Conservation (phyloP, 352 stramenopile genomes). For the Globisporangium cylindrosporum region DNA sequence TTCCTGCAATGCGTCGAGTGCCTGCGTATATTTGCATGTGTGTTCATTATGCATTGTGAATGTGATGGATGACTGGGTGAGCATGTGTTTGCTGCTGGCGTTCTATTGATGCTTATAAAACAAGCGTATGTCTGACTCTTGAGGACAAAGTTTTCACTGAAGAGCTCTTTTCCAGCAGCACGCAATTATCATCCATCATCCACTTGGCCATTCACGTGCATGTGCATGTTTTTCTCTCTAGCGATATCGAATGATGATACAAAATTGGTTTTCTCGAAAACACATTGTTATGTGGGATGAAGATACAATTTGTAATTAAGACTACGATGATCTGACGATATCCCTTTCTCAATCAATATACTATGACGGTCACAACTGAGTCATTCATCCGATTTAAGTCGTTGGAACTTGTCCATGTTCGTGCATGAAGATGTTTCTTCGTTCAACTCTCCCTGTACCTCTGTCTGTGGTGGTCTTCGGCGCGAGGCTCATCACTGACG, state of each 20-base stretch:
- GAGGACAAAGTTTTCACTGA: constrained; percentile 62
- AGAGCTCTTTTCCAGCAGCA: constrained; percentile 25
- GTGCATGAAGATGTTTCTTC: too few relatives aligned
- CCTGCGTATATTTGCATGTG: constrained; percentile 9
- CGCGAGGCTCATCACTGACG: too few relatives aligned
- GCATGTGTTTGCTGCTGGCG: constrained; percentile 5
- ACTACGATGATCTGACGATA: constrained; percentile 89
- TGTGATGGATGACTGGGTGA: constrained; percentile 5
- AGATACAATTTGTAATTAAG: constrained; percentile 62
- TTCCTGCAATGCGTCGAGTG: neutral
- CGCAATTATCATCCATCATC: neutral
- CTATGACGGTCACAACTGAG: too few relatives aligned
- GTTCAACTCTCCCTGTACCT: too few relatives aligned
- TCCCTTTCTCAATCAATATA: neutral
- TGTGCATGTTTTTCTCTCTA: neutral
- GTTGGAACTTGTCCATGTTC: too few relatives aligned
- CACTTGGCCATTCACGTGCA: neutral
- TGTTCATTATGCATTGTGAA: constrained; percentile 1
- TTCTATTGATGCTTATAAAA: constrained; percentile 72
- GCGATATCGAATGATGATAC: constrained; percentile 70
- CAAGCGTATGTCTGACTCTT: constrained; percentile 89
- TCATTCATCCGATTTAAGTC: too few relatives aligned
- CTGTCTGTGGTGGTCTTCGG: too few relatives aligned
- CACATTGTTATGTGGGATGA: constrained; percentile 54
- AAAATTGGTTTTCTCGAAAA: constrained; percentile 48